Percentiles rank a stretch among this genome's conserved stretches.
Conservation (phyloP, 192 early-diverging fungal species). For the Coemansia sp. region DNA sequence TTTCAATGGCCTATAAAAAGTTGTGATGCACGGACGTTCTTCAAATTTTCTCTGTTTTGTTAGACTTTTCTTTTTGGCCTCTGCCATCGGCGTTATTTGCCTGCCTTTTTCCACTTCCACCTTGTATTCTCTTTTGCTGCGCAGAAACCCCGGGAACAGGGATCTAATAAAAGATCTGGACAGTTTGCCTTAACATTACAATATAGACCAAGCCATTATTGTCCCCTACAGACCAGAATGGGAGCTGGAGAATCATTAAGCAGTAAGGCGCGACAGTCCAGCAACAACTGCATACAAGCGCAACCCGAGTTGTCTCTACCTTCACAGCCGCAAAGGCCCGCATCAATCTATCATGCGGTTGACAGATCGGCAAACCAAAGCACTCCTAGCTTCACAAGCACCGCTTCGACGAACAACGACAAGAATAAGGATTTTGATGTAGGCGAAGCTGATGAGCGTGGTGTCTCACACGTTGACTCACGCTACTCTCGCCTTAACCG, state of each 20-base stretch:
- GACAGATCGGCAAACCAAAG: slow-evolving; percentile 5
- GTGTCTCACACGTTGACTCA: slow-evolving; percentile 31
- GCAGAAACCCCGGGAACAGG: no score
- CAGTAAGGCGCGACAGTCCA: no score
- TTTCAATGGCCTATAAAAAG: no score
- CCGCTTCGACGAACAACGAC: slow-evolving; percentile 12
- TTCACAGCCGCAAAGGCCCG: slow-evolving; percentile 5
- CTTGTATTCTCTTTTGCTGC: no score
- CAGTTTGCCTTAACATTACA: no score
- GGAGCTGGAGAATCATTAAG: neutral
- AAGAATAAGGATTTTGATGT: slow-evolving; percentile 8
- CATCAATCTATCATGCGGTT: slow-evolving; percentile 11
- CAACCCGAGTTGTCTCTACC: neutral
- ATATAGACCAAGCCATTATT: no score
- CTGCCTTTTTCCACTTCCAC: no score
- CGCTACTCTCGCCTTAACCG: slow-evolving; percentile 31
- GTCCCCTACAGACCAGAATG: neutral
- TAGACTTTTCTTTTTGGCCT: no score
- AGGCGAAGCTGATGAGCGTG: slow-evolving; percentile 23
- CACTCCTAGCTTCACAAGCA: slow-evolving; percentile 25
- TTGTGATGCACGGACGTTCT: no score
- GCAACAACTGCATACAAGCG: neutral
- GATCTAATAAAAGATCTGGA: no score
- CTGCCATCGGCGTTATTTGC: no score
- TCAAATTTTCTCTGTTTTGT: no score